These are phyloP conservation scores for Gnaphalium uliginosum DNA, from an alignment of 129 eudicot species.

Conservation along the genomic window DNA sequence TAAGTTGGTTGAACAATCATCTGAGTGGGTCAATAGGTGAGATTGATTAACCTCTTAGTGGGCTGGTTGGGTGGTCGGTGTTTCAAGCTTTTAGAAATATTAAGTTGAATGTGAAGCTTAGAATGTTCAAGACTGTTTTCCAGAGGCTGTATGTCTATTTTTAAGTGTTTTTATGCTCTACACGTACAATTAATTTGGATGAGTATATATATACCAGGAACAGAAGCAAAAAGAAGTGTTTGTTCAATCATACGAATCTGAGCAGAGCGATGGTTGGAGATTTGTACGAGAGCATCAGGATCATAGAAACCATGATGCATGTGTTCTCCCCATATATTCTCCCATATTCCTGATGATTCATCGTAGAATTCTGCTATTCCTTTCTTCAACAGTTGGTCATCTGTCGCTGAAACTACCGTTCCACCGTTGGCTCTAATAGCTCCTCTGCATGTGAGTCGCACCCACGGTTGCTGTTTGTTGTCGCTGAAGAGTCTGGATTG, in stretches of 20 bases:
- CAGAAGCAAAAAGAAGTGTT: constrained; percentile 67
- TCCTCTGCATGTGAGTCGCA: constrained; percentile 25
- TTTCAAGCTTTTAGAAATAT: too few species aligned
- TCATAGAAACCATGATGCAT: constrained; percentile 97
- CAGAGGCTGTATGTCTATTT: too few species aligned
- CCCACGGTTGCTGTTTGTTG: background rate
- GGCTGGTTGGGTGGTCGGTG: too few species aligned
- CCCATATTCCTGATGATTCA: constrained; percentile 85
- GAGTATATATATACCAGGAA: constrained; percentile 46
- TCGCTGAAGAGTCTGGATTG: constrained; percentile 11
- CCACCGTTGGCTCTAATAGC: constrained; percentile 19
- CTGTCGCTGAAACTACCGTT: constrained; percentile 31
- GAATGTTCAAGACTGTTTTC: too few species aligned
- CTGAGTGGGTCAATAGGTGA: too few species aligned
- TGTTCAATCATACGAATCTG: constrained; percentile 95
- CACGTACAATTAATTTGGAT: too few species aligned
- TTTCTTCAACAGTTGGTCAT: constrained; percentile 46
- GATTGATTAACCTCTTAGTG: too few species aligned
- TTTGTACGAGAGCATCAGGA: constrained; percentile 41
- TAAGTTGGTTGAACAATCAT: too few species aligned
- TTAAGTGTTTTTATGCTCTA: too few species aligned
- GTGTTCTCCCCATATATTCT: constrained; percentile 97
- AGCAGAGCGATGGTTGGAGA: constrained; percentile 74
- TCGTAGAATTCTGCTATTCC: constrained; percentile 95
- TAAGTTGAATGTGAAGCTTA: too few species aligned